Conservation (phyloP, 2,329 filamentous ascomycete species). For the Pseudogymnoascus sp. region DNA sequence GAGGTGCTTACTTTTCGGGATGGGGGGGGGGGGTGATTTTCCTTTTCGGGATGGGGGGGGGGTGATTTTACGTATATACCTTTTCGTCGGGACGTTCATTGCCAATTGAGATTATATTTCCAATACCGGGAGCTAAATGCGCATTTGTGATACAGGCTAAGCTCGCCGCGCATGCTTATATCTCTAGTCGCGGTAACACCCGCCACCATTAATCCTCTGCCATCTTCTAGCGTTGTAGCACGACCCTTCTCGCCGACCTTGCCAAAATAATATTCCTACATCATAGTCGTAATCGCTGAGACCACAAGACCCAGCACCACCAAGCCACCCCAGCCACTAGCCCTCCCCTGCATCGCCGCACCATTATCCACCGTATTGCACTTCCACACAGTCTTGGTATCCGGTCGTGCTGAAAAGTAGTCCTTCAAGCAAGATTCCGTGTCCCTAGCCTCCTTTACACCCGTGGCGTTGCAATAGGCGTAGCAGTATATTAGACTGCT, state of each 20-base stretch:
- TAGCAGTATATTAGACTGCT: background rate
- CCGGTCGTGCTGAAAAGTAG: background rate
- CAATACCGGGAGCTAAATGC: background rate
- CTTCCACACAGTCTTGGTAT: background rate
- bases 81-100: background rate
- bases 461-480: background rate
- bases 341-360: background rate
- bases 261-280: background rate
- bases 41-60: too few species aligned
- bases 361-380: background rate
- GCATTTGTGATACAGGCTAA: background rate
- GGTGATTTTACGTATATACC: slow-evolving; percentile 5
- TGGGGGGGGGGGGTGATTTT: background rate
- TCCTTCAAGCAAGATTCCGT: background rate
- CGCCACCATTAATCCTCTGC: background rate
- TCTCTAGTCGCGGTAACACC: background rate
- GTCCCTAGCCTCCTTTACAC: background rate
- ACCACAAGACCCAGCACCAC: background rate
- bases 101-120: slow-evolving; percentile 1
- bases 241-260: background rate
- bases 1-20: background rate
- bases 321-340: background rate
- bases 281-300: background rate
- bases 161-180: background rate
- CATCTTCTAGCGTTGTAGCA: background rate